A percentile compares a stretch with the other conserved stretches of the same genome.
phyloP scores from a whole-genome alignment of 257 asterid species.

The Solanum sitiens region DNA sequence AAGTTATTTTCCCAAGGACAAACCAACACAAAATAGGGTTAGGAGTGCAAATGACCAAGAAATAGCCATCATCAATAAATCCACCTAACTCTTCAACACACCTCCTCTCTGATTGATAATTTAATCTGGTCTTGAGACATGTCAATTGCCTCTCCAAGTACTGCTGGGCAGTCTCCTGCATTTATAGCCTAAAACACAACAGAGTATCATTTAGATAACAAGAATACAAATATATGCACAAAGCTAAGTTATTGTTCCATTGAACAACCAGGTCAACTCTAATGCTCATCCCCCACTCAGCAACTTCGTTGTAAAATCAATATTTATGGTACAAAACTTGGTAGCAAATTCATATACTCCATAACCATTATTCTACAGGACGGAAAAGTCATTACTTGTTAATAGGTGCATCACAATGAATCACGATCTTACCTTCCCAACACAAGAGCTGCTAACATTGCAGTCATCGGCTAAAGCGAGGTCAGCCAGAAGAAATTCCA shows the following conservation, averaged over 20 bases:
- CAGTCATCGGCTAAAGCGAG: constrained; percentile 50
- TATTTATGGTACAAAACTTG: neutral
- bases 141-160: no score
- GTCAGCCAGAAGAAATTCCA: constrained; percentile 57
- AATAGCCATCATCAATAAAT: no score
- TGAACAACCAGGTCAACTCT: neutral
- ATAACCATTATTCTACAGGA: neutral
- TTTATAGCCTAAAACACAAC: no score
- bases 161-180: no score
- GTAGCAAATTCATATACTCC: neutral
- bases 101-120: no score
- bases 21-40: neutral
- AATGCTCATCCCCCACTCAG: neutral
- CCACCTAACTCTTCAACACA: no score
- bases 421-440: constrained; percentile 41
- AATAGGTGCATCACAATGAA: constrained; percentile 18
- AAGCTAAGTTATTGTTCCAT: no score
- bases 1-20: no score
- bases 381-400: neutral
- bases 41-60: neutral
- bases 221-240: no score
- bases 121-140: no score
- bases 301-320: neutral
- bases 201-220: no score
- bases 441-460: constrained; percentile 46